Conservation (phyloP, 2,329 filamentous ascomycete species). For the Didymella lethalis region DNA sequence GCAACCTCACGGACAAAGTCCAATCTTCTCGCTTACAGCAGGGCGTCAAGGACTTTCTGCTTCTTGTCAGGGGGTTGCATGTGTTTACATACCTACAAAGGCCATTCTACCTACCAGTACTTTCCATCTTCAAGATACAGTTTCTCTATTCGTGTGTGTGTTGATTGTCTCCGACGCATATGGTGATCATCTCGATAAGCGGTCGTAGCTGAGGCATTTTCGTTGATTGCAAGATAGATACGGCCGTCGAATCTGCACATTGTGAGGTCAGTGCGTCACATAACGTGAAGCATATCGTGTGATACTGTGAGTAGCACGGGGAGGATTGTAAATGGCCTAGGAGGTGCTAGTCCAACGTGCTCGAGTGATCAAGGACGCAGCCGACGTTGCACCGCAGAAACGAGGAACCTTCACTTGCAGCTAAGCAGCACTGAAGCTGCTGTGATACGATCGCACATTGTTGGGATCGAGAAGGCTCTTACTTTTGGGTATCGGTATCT, state of each 20-base stretch:
- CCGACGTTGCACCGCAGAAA: neutral
- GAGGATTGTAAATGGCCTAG: no score
- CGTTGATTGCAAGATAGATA: neutral
- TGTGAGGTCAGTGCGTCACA: neutral
- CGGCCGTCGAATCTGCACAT: neutral
- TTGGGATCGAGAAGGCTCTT: no score
- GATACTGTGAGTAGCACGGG: neutral
- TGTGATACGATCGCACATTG: no score
- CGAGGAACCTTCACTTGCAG: no score
- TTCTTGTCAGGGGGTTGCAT: neutral
- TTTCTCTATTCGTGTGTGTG: neutral
- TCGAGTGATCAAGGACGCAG: no score
- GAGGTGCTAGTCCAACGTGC: no score
- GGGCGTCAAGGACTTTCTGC: constrained; percentile 21
- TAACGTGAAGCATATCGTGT: neutral
- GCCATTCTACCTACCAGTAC: constrained; percentile 1
- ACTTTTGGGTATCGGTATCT: no score
- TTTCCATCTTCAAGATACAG: neutral
- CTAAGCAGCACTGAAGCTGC: no score
- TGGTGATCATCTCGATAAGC: neutral
- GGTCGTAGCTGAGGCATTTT: neutral
- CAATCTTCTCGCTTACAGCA: constrained; percentile 23
- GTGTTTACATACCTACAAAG: neutral
- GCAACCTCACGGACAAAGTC: neutral
- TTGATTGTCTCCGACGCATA: neutral